phyloP scores from a whole-genome alignment of 495 filamentous ascomycete genomes.

The Aspergillus carlsbadensis region DNA sequence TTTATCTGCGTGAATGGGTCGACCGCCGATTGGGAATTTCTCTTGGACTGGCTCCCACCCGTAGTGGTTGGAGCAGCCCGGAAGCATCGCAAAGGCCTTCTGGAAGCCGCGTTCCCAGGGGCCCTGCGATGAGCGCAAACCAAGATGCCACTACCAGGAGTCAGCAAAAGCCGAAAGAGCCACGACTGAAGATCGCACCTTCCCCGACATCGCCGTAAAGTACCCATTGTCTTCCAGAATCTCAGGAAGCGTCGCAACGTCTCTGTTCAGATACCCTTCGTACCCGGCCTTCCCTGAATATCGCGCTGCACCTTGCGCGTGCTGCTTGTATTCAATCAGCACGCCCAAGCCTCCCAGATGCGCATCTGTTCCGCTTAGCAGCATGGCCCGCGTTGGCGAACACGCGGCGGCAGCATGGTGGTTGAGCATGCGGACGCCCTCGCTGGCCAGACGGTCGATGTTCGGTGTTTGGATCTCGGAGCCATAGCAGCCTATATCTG shows the following conservation, averaged over 20 bases:
- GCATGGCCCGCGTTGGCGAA: constrained; percentile 39
- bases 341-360: constrained; percentile 39
- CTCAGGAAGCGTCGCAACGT: constrained; percentile 47
- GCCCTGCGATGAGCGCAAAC: constrained; percentile 36
- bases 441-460: constrained; percentile 29
- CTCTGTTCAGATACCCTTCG: constrained; percentile 55
- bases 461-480: constrained; percentile 35
- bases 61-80: constrained; percentile 39
- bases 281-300: constrained; percentile 42
- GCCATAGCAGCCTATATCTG: constrained; percentile 33
- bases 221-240: constrained; percentile 53
- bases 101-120: constrained; percentile 46
- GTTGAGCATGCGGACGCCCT: constrained; percentile 32
- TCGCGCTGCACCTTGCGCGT: constrained; percentile 8
- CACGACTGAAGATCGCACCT: constrained; percentile 29
- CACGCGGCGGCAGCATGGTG: constrained; percentile 36
- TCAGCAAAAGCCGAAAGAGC: not conserved
- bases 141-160: constrained; percentile 36
- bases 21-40: not conserved
- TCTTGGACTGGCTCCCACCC: not conserved
- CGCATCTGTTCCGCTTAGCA: constrained; percentile 54
- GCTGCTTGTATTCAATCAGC: constrained; percentile 1
- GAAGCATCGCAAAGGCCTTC: constrained; percentile 40
- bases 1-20: not conserved
- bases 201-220: constrained; percentile 52